A percentile compares a stretch with the other conserved stretches of the same genome.
Evolutionary conservation across 2,329 filamentous ascomycete genomes (phyloP).

Genomic region (Epichloe sylvatica): DNA sequence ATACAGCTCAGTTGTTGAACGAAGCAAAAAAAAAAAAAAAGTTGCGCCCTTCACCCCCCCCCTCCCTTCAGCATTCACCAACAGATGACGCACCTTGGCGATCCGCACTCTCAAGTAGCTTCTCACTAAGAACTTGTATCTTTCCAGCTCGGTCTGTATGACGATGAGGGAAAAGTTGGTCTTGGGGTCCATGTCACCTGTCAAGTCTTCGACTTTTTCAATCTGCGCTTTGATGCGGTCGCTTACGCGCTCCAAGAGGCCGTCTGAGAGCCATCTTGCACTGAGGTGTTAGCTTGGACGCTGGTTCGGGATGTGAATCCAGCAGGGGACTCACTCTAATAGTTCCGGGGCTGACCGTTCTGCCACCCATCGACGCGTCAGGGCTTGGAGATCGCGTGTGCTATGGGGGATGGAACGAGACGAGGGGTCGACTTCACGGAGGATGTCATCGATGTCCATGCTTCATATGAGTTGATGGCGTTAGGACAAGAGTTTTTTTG

Average conservation of each 20-base stretch:
- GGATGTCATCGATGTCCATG: constrained; percentile 73
- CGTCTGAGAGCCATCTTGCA: constrained; percentile 50
- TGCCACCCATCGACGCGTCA: constrained; percentile 87
- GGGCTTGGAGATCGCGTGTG: constrained; percentile 66
- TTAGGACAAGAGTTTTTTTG: not conserved
- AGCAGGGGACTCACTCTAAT: constrained; percentile 45
- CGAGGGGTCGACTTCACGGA: constrained; percentile 55
- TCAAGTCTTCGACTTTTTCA: constrained; percentile 60
- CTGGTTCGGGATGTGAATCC: too few species aligned
- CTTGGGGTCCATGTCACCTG: constrained; percentile 74
- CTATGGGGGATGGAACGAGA: constrained; percentile 40
- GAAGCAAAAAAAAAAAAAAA: not conserved
- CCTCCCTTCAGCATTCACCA: not conserved
- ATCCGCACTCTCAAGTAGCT: constrained; percentile 74
- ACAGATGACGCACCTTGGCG: constrained; percentile 51
- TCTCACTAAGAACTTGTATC: constrained; percentile 82
- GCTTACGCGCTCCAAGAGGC: constrained; percentile 71
- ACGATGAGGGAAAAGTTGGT: constrained; percentile 89
- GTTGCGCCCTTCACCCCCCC: not conserved
- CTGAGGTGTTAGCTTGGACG: not conserved
- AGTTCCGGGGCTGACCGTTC: constrained; percentile 83
- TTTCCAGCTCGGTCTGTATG: constrained; percentile 88
- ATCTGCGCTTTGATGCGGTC: constrained; percentile 56
- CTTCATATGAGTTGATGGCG: not conserved
- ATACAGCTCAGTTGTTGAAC: not conserved